Evolutionary conservation across 306 rosid species (phyloP).

Genomic region (Cucumis hystrix): DNA sequence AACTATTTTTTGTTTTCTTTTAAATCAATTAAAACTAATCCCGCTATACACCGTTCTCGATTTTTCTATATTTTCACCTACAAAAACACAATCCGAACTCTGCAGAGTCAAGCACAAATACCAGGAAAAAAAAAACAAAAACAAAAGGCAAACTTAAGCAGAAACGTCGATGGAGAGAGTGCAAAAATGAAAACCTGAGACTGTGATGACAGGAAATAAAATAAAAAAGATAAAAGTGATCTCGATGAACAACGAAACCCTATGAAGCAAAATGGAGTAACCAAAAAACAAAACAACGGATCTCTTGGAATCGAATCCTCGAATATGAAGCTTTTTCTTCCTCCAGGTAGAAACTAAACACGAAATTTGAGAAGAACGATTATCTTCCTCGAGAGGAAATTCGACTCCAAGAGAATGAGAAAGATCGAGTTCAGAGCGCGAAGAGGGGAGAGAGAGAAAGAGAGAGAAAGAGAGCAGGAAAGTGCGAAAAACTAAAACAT

Average conservation of each 20-base stretch:
- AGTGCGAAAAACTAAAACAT: constrained; percentile 2
- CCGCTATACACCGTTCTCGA: neutral
- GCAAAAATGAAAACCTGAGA: neutral
- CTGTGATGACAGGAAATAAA: neutral
- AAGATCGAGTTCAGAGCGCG: constrained; percentile 31
- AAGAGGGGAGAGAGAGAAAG: constrained; percentile 4
- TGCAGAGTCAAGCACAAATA: neutral
- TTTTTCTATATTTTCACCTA: constrained; percentile 5
- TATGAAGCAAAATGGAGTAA: constrained; percentile 17
- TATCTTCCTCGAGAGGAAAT: constrained; percentile 18
- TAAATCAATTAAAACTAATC: neutral
- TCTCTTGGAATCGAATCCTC: constrained; percentile 28
- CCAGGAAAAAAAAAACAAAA: neutral
- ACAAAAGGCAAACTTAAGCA: constrained; percentile 6
- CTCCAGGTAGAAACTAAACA: neutral
- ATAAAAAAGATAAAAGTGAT: neutral
- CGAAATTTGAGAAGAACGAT: neutral
- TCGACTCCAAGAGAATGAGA: constrained; percentile 36
- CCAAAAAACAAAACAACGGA: constrained; percentile 9
- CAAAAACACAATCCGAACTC: constrained; percentile 18
- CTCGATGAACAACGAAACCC: constrained; percentile 29
- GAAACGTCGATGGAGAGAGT: neutral
- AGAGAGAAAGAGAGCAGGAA: neutral
- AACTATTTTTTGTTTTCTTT: neutral
- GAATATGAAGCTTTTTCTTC: neutral